Base-by-base conservation (phyloP, 768 basidiomycete genomes). In the Boletus subcaerulescens region DNA sequence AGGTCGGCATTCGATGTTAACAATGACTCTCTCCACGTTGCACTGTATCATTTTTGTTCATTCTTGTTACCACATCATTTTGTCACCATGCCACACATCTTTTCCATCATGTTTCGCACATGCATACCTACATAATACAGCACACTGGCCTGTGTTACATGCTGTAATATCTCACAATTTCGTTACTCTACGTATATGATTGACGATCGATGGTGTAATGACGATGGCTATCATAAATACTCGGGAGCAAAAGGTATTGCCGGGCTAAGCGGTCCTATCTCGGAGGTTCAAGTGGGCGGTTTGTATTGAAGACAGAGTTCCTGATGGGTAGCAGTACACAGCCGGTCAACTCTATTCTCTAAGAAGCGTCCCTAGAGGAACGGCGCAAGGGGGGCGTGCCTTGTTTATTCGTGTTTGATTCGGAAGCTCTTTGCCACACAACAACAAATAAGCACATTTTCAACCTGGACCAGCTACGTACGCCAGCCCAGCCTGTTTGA, bases 401-500 rank as follows among this genome's bases (percentile, higher is more conserved):
- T 54, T 71, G 42, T 69, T 71, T 72, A 29, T 6, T 6, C 5
- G 5, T 60, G 50, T 71, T 71, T 64, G 42, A 60, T 62, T 60
- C 32, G 47, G 58, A 70, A 24, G 67, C 50, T 51, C 9, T 59
- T 64, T 66, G n/a, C 55, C 31, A 72, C 59, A 70, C 60, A 60
- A 15, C 33, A 53, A 52, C 70, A 72, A 70, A 70, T 43, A 71
- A 54, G 22, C 42, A 17, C 39, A 49, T 65, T 24, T 46, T 69
- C 43, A 53, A 55, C 62, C 32, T 22, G 29, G 17, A 49, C 61
- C 55, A 39, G n/a, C 50, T 18, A 45, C 47, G 22, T 31, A 38
- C 12, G 13, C 51, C n/a, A 22, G n/a, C 26, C 43, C 26, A 33
- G 44, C 43, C 44, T 26, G 20, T 18, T 11, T 7, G 22, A 20